phyloP scores from a whole-genome alignment of 352 stramenopile genomes.

The Blastocystis sp. region DNA sequence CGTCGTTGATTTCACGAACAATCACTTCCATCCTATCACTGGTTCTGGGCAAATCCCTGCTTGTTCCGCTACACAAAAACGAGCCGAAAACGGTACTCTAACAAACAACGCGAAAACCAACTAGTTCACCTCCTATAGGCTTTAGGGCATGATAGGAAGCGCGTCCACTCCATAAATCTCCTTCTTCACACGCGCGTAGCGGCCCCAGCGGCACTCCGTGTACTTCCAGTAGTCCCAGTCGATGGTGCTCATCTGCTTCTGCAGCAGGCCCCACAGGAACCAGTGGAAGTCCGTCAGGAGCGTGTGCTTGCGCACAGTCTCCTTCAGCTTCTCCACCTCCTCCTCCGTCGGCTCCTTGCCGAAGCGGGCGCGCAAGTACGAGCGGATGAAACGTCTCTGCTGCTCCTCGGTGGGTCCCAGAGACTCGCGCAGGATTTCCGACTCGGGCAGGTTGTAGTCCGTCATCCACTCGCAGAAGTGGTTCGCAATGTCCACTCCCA shows the following conservation, averaged over 20 bases:
- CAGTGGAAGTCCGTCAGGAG: slow-evolving; percentile 36
- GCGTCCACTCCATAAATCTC: neutral
- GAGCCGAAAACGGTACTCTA: too few species aligned
- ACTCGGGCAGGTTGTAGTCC: slow-evolving; percentile 52
- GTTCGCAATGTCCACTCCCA: slow-evolving; percentile 33
- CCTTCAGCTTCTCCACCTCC: slow-evolving; percentile 40
- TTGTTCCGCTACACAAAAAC: too few species aligned
- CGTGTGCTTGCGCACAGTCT: slow-evolving; percentile 28
- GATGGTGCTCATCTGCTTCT: slow-evolving; percentile 12
- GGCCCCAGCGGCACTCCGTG: neutral
- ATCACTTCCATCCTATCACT: slow-evolving; percentile 8
- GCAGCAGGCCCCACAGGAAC: slow-evolving; percentile 53
- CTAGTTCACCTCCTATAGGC: too few species aligned
- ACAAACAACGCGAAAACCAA: too few species aligned
- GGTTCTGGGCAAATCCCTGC: neutral
- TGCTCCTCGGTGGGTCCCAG: slow-evolving; percentile 10
- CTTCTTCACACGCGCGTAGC: slow-evolving; percentile 27
- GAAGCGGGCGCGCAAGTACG: neutral
- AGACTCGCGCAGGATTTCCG: neutral
- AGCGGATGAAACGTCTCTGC: neutral
- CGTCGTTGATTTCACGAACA: slow-evolving; percentile 1
- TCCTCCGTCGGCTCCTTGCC: slow-evolving; percentile 16
- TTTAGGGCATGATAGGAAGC: slow-evolving; percentile 16
- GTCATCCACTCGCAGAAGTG: slow-evolving; percentile 61
- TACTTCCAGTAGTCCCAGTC: slow-evolving; percentile 59